Percentiles rank a stretch among this genome's conserved stretches.
Evolutionary conservation across 2,329 filamentous ascomycete species (phyloP).

Genomic region (Thermothelomyces thermophilus): DNA sequence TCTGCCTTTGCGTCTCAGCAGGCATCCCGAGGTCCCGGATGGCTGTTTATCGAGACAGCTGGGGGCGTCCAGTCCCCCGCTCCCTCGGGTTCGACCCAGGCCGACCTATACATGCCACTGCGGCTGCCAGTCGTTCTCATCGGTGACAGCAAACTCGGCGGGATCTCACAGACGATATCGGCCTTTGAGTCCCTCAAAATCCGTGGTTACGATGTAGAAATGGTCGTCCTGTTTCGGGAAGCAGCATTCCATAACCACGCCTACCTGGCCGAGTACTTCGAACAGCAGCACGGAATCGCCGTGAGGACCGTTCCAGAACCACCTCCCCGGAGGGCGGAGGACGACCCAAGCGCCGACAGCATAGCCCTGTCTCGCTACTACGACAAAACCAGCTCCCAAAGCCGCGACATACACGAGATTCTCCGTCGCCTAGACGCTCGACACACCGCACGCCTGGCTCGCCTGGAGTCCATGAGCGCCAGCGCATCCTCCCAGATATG

Average conservation of each 20-base stretch:
- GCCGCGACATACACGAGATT: slow-evolving; percentile 25
- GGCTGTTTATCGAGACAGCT: slow-evolving; percentile 71
- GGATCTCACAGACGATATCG: slow-evolving; percentile 73
- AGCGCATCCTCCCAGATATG: slow-evolving; percentile 63
- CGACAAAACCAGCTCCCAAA: slow-evolving; percentile 2
- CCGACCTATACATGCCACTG: slow-evolving; percentile 68
- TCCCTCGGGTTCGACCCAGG: slow-evolving; percentile 69
- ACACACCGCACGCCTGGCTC: slow-evolving; percentile 50
- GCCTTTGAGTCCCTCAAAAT: slow-evolving; percentile 71
- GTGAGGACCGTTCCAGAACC: slow-evolving; percentile 54
- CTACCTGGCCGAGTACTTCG: slow-evolving; percentile 64
- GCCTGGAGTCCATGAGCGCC: slow-evolving; percentile 54
- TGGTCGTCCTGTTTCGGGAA: slow-evolving; percentile 63
- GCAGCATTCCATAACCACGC: slow-evolving; percentile 59
- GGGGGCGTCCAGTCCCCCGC: slow-evolving; percentile 75
- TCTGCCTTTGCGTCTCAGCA: slow-evolving; percentile 36
- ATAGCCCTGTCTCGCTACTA: slow-evolving; percentile 34
- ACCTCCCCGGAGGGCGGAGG: slow-evolving; percentile 33
- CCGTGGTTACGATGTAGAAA: slow-evolving; percentile 71
- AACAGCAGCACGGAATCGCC: slow-evolving; percentile 48
- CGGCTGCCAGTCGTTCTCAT: slow-evolving; percentile 68
- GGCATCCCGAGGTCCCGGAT: slow-evolving; percentile 39
- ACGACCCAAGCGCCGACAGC: not conserved
- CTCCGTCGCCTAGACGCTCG: slow-evolving; percentile 45
- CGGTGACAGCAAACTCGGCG: slow-evolving; percentile 68